Evolutionary conservation across 257 asterid species (phyloP).

Genomic region (Nicotiana knightiana): DNA sequence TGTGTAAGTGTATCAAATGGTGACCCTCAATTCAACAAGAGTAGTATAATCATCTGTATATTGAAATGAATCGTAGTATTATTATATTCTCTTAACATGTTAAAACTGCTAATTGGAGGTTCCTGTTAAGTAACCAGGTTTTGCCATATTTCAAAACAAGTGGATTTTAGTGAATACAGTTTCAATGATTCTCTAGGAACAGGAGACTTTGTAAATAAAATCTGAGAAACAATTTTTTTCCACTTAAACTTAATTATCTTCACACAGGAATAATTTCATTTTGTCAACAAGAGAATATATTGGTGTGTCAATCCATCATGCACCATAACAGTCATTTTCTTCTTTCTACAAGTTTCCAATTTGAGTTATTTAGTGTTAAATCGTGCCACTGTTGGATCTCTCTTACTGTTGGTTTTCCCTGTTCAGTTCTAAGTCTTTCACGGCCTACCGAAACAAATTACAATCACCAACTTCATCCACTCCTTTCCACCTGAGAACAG

Average conservation of each 20-base stretch:
- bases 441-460: constrained; percentile 58
- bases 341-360: background rate
- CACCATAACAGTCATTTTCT: background rate
- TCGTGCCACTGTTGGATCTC: background rate
- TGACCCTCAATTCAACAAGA: background rate
- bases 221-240: background rate
- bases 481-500: constrained; percentile 69
- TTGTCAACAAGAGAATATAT: background rate
- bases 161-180: background rate
- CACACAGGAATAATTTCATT: background rate
- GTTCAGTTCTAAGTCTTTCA: constrained; percentile 54
- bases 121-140: background rate
- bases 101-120: background rate
- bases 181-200: background rate
- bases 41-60: background rate
- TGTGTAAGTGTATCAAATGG: constrained; percentile 43
- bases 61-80: background rate
- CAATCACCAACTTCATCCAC: constrained; percentile 65
- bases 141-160: background rate
- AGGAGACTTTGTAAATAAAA: background rate
- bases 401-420: background rate
- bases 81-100: background rate
- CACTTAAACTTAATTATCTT: background rate
- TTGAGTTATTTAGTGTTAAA: background rate
- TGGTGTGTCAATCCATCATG: background rate